Conservation (phyloP, 352 stramenopile species). For the Globisporangium paddicum region DNA sequence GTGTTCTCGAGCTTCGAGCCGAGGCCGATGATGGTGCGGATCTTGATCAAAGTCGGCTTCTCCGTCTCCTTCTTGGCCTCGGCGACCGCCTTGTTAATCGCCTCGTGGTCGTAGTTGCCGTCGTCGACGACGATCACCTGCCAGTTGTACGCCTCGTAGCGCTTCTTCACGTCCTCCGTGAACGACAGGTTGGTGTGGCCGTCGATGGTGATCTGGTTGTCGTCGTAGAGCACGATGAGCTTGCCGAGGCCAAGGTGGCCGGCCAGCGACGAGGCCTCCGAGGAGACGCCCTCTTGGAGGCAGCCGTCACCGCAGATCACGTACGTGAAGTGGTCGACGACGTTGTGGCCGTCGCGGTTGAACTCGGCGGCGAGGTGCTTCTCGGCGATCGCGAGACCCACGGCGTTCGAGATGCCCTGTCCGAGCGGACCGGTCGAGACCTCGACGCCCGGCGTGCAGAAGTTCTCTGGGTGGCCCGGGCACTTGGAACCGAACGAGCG, state of each 20-base stretch:
- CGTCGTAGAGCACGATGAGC: slow-evolving; percentile 99
- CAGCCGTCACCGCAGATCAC: slow-evolving; percentile 99
- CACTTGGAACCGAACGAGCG: slow-evolving; percentile 94
- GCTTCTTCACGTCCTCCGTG: slow-evolving; percentile 97
- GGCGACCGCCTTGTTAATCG: slow-evolving; percentile 92
- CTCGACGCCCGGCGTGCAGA: slow-evolving; percentile 92
- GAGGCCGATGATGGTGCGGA: slow-evolving; percentile 96
- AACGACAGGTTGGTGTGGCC: slow-evolving; percentile 95
- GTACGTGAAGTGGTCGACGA: slow-evolving; percentile 99
- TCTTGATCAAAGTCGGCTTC: slow-evolving; percentile 99
- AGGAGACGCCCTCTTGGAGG: slow-evolving; percentile 97
- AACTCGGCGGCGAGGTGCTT: slow-evolving; percentile 97
- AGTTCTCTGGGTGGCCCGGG: slow-evolving; percentile 98
- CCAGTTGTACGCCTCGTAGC: slow-evolving; percentile 99
- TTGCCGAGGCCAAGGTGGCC: slow-evolving; percentile 97
- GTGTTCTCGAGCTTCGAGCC: slow-evolving; percentile 93
- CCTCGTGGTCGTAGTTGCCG: slow-evolving; percentile 90
- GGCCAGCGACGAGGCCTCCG: slow-evolving; percentile 94
- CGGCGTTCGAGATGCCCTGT: slow-evolving; percentile 97
- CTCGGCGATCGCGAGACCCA: slow-evolving; percentile 97
- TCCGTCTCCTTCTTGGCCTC: slow-evolving; percentile 92
- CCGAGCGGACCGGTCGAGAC: slow-evolving; percentile 97
- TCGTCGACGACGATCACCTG: slow-evolving; percentile 95
- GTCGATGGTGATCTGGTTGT: slow-evolving; percentile 99
- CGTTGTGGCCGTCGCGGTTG: slow-evolving; percentile 93